Percentiles rank a stretch among this genome's conserved stretches.
phyloP scores from a whole-genome alignment of 1,284 basidiomycete genomes.

The Stygiomarasmius scandens region DNA sequence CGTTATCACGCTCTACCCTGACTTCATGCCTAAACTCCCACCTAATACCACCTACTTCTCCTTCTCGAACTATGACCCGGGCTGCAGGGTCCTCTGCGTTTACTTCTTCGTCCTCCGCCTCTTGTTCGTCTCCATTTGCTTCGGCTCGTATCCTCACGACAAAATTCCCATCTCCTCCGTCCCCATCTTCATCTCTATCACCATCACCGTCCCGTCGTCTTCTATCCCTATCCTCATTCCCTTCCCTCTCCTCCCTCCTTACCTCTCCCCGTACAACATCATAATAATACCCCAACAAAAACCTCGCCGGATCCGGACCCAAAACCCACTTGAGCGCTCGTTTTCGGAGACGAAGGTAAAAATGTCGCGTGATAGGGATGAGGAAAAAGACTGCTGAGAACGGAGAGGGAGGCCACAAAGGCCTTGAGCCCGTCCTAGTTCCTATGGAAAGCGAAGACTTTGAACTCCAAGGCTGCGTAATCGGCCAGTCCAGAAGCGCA shows the following conservation, averaged over 20 bases:
- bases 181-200: conserved; percentile 28
- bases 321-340: conserved; percentile 51
- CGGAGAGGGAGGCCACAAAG: conserved; percentile 65
- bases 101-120: not conserved
- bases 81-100: not conserved
- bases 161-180: too few species aligned
- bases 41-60: too few species aligned
- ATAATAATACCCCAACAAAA: too few species aligned
- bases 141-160: conserved; percentile 3
- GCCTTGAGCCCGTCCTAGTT: too few species aligned
- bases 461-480: not conserved
- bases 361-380: conserved; percentile 48
- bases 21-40: conserved; percentile 22
- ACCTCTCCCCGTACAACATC: conserved; percentile 12
- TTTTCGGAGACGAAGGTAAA: conserved; percentile 49
- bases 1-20: not conserved
- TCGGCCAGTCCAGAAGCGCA: conserved; percentile 60
- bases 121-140: not conserved
- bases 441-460: too few species aligned
- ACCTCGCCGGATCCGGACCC: conserved; percentile 27
- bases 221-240: conserved; percentile 40
- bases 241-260: not conserved
- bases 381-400: conserved; percentile 55
- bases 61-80: not conserved
- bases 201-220: conserved; percentile 47